Evolutionary conservation across 2,329 filamentous ascomycete species (phyloP).

Genomic region (Colletotrichum magnum): DNA sequence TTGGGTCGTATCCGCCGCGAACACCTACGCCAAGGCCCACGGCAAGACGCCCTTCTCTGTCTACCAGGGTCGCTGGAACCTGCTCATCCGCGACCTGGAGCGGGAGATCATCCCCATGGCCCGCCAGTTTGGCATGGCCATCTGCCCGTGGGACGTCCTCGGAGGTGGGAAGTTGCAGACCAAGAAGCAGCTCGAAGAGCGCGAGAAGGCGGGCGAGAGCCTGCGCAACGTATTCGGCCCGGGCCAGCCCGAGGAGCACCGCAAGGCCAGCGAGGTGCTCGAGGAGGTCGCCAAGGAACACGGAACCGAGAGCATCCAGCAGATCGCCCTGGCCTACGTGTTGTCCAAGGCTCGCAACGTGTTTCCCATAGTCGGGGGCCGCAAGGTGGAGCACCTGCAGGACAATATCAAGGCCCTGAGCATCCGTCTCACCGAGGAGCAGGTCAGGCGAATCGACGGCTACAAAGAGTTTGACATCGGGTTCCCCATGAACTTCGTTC

Average conservation of each 20-base stretch:
- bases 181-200: conserved; percentile 50
- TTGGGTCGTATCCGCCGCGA: conserved; percentile 56
- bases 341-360: conserved; percentile 66
- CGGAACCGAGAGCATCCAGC: conserved; percentile 69
- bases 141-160: conserved; percentile 73
- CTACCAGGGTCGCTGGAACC: conserved; percentile 58
- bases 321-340: conserved; percentile 69
- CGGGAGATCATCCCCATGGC: conserved; percentile 60
- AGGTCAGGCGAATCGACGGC: conserved; percentile 68
- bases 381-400: conserved; percentile 66
- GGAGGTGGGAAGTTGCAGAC: conserved; percentile 67
- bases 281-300: conserved; percentile 72
- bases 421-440: conserved; percentile 63
- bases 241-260: conserved; percentile 62
- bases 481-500: conserved; percentile 64
- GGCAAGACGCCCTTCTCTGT: conserved; percentile 55
- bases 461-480: conserved; percentile 68
- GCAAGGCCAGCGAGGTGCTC: conserved; percentile 68
- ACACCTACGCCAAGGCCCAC: conserved; percentile 53
- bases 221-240: conserved; percentile 49
- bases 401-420: conserved; percentile 70
- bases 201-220: conserved; percentile 54
- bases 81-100: conserved; percentile 53
- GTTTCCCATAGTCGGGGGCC: conserved; percentile 66
- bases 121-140: conserved; percentile 61